These are phyloP conservation scores for Pisolithus marmoratus DNA, from an alignment of 768 basidiomycete species.

Conservation along the genomic window DNA sequence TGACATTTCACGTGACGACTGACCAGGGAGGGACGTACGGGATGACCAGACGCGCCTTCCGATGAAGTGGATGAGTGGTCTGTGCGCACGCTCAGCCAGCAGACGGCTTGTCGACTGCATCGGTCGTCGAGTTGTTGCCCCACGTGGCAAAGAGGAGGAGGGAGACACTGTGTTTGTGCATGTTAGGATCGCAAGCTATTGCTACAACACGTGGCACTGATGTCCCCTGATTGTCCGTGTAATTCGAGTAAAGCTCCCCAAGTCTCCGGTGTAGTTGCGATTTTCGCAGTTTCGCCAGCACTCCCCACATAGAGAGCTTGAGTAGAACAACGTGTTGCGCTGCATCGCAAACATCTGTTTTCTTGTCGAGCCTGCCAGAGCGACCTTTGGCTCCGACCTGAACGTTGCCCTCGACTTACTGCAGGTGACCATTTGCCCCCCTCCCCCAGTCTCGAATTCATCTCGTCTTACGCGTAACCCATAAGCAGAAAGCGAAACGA, in stretches of 20 bases:
- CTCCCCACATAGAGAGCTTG: constrained; percentile 46
- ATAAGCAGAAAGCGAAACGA: constrained; percentile 57
- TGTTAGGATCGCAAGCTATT: constrained; percentile 19
- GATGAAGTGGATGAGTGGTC: constrained; percentile 58
- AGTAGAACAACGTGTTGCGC: constrained; percentile 63
- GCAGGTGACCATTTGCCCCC: constrained; percentile 37
- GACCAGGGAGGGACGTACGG: constrained; percentile 25
- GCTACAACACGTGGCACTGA: too few relatives aligned
- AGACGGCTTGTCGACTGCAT: constrained; percentile 33
- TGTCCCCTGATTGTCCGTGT: too few relatives aligned
- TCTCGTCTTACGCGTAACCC: constrained; percentile 4
- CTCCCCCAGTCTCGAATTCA: constrained; percentile 11
- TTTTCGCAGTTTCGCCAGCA: constrained; percentile 45
- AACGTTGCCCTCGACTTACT: constrained; percentile 49
- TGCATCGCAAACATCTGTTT: constrained; percentile 78
- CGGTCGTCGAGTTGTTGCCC: background rate
- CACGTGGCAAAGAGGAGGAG: background rate
- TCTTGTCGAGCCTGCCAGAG: constrained; percentile 57
- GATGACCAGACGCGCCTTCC: constrained; percentile 52
- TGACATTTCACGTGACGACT: constrained; percentile 2
- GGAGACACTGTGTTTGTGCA: background rate
- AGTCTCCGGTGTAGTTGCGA: constrained; percentile 59
- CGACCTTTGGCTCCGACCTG: constrained; percentile 52
- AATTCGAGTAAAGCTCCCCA: constrained; percentile 64
- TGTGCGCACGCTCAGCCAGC: constrained; percentile 40